Percentiles rank a stretch among this genome's conserved stretches.
Conservation (phyloP, 371 early-diverging fungal genomes). For the Phascolomyces articulosus region DNA sequence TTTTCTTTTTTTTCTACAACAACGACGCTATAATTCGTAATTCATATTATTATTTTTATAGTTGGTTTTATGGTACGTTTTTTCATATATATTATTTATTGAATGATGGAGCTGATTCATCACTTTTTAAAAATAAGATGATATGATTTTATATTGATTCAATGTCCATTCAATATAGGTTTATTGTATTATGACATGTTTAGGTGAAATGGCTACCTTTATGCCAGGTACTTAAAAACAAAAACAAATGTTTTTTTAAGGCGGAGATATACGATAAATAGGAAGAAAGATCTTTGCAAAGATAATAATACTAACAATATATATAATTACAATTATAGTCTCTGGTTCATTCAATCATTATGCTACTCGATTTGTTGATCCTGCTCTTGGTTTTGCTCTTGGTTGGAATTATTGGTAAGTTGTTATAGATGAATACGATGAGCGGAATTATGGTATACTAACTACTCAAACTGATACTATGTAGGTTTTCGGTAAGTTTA, state of each 20-base stretch:
- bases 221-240: slow-evolving; percentile 38
- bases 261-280: neutral
- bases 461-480: neutral
- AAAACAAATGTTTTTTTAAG: neutral
- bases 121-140: no score
- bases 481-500: slow-evolving; percentile 25
- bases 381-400: slow-evolving; percentile 80
- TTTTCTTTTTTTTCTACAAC: neutral
- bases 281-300: no score
- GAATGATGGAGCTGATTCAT: no score
- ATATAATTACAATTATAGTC: slow-evolving; percentile 46
- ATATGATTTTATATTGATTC: no score
- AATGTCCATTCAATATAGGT: no score
- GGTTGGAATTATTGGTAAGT: slow-evolving; percentile 62
- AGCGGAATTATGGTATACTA: no score
- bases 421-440: neutral
- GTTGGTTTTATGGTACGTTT: slow-evolving; percentile 46
- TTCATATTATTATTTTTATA: neutral
- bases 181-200: slow-evolving; percentile 77
- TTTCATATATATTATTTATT: neutral
- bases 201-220: slow-evolving; percentile 87
- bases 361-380: slow-evolving; percentile 84
- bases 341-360: slow-evolving; percentile 87
- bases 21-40: neutral
- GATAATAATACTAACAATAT: neutral